Evolutionary conservation across 306 rosid genomes (phyloP).

Genomic region (Glycine latifolia): DNA sequence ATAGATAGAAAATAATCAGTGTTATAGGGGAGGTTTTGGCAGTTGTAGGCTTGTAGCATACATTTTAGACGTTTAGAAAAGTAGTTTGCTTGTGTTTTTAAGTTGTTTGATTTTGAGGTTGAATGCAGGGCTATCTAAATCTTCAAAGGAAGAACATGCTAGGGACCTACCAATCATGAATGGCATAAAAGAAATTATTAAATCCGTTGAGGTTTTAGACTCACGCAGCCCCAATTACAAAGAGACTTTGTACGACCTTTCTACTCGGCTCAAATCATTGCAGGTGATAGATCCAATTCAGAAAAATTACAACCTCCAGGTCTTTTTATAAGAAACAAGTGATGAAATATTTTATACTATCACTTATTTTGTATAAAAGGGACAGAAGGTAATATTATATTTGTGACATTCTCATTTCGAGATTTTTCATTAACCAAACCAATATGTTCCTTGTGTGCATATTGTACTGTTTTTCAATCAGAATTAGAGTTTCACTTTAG

Average conservation of each 20-base stretch:
- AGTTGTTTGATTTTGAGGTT: constrained; percentile 40
- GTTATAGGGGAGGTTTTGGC: background rate
- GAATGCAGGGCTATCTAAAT: constrained; percentile 67
- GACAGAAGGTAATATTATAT: background rate
- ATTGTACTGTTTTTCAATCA: too few relatives aligned
- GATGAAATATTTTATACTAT: too few relatives aligned
- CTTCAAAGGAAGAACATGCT: constrained; percentile 83
- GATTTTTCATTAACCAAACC: background rate
- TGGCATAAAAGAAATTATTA: constrained; percentile 88
- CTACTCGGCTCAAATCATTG: constrained; percentile 65
- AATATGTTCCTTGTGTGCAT: too few relatives aligned
- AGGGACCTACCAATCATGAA: constrained; percentile 88
- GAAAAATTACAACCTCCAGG: too few relatives aligned
- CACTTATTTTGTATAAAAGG: too few relatives aligned
- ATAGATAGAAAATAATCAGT: background rate
- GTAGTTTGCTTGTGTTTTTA: constrained; percentile 37
- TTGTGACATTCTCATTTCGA: background rate
- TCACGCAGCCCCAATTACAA: constrained; percentile 59
- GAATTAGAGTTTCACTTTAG: too few relatives aligned
- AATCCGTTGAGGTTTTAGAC: constrained; percentile 75
- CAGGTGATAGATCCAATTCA: constrained; percentile 51
- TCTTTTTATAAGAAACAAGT: too few relatives aligned
- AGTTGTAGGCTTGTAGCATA: background rate
- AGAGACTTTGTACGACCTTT: constrained; percentile 65
- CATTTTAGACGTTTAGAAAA: background rate